Percentiles rank a stretch among this genome's conserved stretches.
Conservation (phyloP, 2,329 filamentous ascomycete species). For the Aureobasidium melanogenum region DNA sequence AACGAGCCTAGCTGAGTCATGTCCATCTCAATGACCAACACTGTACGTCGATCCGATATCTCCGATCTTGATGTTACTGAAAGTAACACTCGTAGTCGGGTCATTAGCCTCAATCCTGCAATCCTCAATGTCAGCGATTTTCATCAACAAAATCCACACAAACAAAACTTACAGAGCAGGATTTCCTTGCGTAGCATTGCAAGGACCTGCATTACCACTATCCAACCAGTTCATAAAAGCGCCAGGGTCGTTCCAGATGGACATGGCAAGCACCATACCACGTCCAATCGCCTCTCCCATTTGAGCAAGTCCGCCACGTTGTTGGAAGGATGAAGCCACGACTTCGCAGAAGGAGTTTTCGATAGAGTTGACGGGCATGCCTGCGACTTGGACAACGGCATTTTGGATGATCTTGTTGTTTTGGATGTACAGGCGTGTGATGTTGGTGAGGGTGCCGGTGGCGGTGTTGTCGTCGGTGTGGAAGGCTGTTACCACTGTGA, state of each 20-base stretch:
- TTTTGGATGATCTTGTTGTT: constrained; percentile 51
- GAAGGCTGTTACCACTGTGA: constrained; percentile 56
- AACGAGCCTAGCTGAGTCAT: background rate
- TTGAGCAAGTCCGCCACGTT: constrained; percentile 44
- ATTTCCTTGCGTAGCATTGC: constrained; percentile 44
- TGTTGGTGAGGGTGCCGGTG: constrained; percentile 47
- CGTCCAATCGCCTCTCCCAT: constrained; percentile 47
- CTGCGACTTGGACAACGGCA: constrained; percentile 35
- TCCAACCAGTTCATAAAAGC: constrained; percentile 69
- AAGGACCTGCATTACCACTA: constrained; percentile 44
- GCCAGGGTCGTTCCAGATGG: constrained; percentile 57
- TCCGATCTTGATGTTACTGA: constrained; percentile 52
- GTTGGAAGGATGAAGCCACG: constrained; percentile 36
- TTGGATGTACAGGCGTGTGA: constrained; percentile 58
- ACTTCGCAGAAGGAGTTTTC: constrained; percentile 47
- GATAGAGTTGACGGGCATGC: constrained; percentile 43
- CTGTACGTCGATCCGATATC: constrained; percentile 47
- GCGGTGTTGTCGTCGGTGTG: constrained; percentile 41
- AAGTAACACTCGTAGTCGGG: constrained; percentile 43
- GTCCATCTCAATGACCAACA: background rate
- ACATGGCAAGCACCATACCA: constrained; percentile 58
- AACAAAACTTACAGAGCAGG: constrained; percentile 28
- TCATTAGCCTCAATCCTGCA: constrained; percentile 35
- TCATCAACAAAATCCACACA: background rate
- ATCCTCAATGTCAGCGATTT: background rate